A percentile compares a stretch with the other conserved stretches of the same genome.
Evolutionary conservation across 2,329 filamentous ascomycete species (phyloP).

Genomic region (Fusarium austroafricanum): DNA sequence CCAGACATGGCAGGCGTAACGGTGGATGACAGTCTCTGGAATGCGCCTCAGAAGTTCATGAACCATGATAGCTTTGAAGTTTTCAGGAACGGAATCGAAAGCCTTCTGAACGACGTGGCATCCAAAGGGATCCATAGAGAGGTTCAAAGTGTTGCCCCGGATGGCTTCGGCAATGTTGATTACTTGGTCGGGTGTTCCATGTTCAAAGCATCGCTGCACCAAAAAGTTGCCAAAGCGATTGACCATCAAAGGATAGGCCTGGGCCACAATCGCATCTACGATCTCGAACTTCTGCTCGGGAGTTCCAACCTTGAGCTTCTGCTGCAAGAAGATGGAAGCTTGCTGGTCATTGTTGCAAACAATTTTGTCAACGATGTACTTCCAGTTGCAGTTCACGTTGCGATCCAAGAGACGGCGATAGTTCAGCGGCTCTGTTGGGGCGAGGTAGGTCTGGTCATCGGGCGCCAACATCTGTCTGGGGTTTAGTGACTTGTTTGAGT

Average conservation of each 20-base stretch:
- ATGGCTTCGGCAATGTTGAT: constrained; percentile 95
- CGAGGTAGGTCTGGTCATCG: constrained; percentile 81
- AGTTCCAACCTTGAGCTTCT: constrained; percentile 97
- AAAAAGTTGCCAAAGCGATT: constrained; percentile 99
- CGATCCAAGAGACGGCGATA: constrained; percentile 95
- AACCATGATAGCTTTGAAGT: constrained; percentile 99
- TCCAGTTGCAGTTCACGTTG: constrained; percentile 98
- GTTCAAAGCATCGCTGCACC: constrained; percentile 98
- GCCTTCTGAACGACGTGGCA: constrained; percentile 99
- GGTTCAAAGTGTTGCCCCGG: constrained; percentile 88
- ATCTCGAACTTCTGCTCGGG: constrained; percentile 97
- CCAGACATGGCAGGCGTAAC: constrained; percentile 99
- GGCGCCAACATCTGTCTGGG: constrained; percentile 57
- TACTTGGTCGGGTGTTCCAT: constrained; percentile 93
- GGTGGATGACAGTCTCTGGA: constrained; percentile 96
- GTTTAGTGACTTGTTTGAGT: constrained; percentile 24
- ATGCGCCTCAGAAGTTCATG: constrained; percentile 94
- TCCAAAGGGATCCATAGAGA: constrained; percentile 99
- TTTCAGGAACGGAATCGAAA: constrained; percentile 96
- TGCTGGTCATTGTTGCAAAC: constrained; percentile 99
- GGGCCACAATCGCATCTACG: constrained; percentile 93
- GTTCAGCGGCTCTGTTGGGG: constrained; percentile 91
- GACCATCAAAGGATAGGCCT: constrained; percentile 96
- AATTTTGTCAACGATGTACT: constrained; percentile 99
- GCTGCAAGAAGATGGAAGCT: constrained; percentile 97